Conservation (phyloP, 495 filamentous ascomycete species). For the Haplographium delicatum region DNA sequence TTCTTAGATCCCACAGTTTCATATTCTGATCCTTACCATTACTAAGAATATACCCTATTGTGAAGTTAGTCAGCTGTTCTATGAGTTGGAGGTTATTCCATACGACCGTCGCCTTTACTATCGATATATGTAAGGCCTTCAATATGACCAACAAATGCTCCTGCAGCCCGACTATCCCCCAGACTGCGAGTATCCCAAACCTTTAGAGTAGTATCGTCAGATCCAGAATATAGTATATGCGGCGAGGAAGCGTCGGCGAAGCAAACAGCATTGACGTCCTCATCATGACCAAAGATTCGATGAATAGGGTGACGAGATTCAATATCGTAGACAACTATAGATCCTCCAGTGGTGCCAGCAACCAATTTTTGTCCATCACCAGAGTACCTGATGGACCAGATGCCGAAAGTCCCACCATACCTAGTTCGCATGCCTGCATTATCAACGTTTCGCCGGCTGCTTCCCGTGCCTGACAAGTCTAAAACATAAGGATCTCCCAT, state of each 20-base stretch:
- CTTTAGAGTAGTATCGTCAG: conserved; percentile 89
- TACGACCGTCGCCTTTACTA: conserved; percentile 87
- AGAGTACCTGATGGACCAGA: conserved; percentile 90
- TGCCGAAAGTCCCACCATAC: conserved; percentile 40
- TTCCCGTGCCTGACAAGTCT: conserved; percentile 57
- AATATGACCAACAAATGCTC: conserved; percentile 89
- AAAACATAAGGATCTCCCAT: conserved; percentile 69
- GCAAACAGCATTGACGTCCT: conserved; percentile 96
- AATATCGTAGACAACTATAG: conserved; percentile 91
- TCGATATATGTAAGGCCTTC: conserved; percentile 95
- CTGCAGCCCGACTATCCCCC: conserved; percentile 80
- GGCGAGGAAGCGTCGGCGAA: conserved; percentile 86
- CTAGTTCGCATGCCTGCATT: conserved; percentile 28
- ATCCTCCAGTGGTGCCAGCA: conserved; percentile 72
- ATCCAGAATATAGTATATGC: conserved; percentile 94
- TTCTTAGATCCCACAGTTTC: conserved; percentile 94
- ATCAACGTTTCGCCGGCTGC: conserved; percentile 32
- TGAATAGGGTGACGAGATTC: conserved; percentile 70
- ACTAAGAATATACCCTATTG: conserved; percentile 69
- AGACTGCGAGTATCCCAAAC: conserved; percentile 95
- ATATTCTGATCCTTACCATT: conserved; percentile 96
- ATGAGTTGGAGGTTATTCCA: not conserved
- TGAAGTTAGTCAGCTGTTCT: not conserved
- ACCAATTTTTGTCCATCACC: conserved; percentile 90
- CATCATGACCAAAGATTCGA: conserved; percentile 67